Evolutionary conservation across 176 grass and related monocot genomes (phyloP).

Genomic region (Poa pratensis): DNA sequence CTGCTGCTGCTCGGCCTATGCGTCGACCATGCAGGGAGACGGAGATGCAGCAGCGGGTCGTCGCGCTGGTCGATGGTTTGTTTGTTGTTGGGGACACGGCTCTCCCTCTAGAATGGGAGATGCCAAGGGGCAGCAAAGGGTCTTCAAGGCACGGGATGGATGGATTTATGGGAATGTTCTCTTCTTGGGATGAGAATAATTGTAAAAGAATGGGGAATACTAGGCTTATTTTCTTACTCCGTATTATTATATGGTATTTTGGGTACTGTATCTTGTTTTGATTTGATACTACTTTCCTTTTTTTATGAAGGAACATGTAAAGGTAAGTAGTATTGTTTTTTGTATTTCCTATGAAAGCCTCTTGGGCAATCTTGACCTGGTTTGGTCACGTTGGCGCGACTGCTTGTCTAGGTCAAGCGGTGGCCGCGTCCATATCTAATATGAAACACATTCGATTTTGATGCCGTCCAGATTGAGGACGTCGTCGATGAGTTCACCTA

Average conservation of each 20-base stretch:
- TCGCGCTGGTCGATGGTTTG: background rate
- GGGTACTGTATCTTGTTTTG: no score
- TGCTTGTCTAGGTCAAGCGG: no score
- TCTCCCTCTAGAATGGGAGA: background rate
- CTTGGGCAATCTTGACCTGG: no score
- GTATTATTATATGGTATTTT: no score
- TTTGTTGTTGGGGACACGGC: background rate
- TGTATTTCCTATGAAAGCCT: no score
- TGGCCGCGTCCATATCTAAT: no score
- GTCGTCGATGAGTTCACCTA: background rate
- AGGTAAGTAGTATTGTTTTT: no score
- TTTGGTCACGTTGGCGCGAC: no score
- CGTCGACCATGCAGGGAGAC: conserved; percentile 26
- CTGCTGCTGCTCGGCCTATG: conserved; percentile 25
- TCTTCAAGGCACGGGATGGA: conserved; percentile 22
- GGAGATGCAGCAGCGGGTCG: background rate
- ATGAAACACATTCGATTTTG: no score
- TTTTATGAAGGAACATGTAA: no score
- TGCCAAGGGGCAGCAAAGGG: background rate
- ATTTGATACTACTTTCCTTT: no score
- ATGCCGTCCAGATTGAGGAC: background rate
- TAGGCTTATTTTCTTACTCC: background rate
- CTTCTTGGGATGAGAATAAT: background rate
- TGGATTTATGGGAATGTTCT: conserved; percentile 10
- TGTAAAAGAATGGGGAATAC: background rate